phyloP scores from a whole-genome alignment of 495 filamentous ascomycete genomes.

The Aspergillus leporis region DNA sequence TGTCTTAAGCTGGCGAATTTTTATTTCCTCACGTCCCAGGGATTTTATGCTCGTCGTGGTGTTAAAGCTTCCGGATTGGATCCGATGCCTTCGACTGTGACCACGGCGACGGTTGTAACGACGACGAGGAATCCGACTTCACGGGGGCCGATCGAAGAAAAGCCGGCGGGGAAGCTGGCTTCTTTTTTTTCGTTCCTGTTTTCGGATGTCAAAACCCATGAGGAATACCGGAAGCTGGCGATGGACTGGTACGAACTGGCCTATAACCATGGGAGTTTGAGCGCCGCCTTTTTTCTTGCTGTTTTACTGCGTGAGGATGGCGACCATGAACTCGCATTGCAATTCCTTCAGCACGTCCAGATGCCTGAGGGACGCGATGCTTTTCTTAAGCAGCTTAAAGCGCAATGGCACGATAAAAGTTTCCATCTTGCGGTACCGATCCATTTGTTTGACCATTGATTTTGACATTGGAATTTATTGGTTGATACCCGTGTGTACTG shows the following conservation, averaged over 20 bases:
- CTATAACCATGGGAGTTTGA: neutral
- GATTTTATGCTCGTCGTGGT: slow-evolving; percentile 26
- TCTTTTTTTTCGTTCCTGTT: slow-evolving; percentile 3
- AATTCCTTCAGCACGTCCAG: neutral
- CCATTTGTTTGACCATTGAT: neutral
- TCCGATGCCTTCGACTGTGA: neutral
- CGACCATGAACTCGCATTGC: neutral
- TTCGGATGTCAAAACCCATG: slow-evolving; percentile 7
- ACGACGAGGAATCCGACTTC: neutral
- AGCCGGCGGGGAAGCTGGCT: neutral
- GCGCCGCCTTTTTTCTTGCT: slow-evolving; percentile 24
- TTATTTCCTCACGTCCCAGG: slow-evolving; percentile 36
- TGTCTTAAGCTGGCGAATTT: slow-evolving; percentile 39
- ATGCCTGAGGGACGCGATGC: neutral
- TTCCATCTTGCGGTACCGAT: neutral
- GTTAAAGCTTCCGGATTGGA: slow-evolving; percentile 10
- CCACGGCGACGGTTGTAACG: neutral
- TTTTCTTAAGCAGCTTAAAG: neutral
- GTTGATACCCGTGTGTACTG: slow-evolving; percentile 1
- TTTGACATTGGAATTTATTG: too few relatives aligned
- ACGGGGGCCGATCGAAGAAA: neutral
- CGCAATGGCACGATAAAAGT: neutral
- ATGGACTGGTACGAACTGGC: slow-evolving; percentile 37
- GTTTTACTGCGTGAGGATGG: slow-evolving; percentile 28
- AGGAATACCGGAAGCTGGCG: slow-evolving; percentile 31